A percentile compares a stretch with the other conserved stretches of the same genome.
These are phyloP conservation scores for Beta lomatogona DNA, from an alignment of 179 eudicot genomes.

Conservation along the genomic window DNA sequence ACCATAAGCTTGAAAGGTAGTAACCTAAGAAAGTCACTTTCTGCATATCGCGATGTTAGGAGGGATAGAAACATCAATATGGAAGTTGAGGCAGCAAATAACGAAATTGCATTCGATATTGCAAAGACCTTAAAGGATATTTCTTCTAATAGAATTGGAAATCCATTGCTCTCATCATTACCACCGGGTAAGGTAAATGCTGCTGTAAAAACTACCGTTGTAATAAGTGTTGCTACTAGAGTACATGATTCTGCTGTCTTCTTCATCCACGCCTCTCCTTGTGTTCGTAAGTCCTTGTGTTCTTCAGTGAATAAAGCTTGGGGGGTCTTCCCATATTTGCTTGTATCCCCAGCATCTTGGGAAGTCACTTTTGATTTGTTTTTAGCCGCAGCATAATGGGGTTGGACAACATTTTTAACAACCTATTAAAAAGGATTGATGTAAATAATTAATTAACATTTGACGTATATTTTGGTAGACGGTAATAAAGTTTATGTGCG, in stretches of 20 bases:
- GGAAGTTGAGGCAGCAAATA: constrained; percentile 28
- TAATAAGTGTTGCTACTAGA: constrained; percentile 31
- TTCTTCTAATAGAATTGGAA: constrained; percentile 18
- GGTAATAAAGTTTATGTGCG: no score
- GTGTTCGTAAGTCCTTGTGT: not conserved
- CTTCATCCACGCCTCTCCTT: constrained; percentile 8
- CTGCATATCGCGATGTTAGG: constrained; percentile 43
- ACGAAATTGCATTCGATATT: constrained; percentile 28
- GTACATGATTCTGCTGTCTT: constrained; percentile 31
- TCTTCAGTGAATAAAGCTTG: not conserved
- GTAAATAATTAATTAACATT: not conserved
- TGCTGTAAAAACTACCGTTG: constrained; percentile 37
- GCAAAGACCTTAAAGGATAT: constrained; percentile 25
- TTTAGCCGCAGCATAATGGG: not conserved
- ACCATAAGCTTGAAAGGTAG: constrained; percentile 38
- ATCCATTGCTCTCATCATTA: constrained; percentile 14
- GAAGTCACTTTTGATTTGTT: not conserved
- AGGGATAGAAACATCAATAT: constrained; percentile 38
- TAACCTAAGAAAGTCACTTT: constrained; percentile 36
- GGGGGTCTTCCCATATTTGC: not conserved
- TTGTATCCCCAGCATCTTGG: not conserved
- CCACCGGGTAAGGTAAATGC: constrained; percentile 49
- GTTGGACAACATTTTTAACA: constrained; percentile 9
- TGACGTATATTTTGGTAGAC: no score
- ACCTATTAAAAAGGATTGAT: not conserved